Evolutionary conservation across 78 protist species (phyloP), one percentile per base, ranked within the genome.

Genomic region (Monosiga brevicollis): DNA sequence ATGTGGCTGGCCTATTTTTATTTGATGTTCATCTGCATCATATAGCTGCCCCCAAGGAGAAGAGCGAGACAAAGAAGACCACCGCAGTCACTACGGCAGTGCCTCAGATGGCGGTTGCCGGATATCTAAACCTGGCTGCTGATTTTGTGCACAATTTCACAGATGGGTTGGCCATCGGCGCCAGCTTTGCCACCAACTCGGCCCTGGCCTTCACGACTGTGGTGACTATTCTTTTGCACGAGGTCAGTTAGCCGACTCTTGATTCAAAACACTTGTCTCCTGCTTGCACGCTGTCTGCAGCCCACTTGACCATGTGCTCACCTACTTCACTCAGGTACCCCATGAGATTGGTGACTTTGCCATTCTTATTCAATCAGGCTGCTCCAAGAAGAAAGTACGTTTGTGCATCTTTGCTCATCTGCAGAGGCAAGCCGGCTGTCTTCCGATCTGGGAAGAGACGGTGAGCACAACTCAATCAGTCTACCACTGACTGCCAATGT

Each of bases 331-430:
- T n/a, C n/a, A n/a, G n/a, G 75, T 90, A 1, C 94, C 94, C 40
- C 94, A 91, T 37, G 94, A 91, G 88, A 32, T 91, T 10, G 91
- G 92, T 43, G 94, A 91, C 88, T 84, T 38, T 38, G 91, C 88
- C 10, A 75, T 91, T 55, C 81, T 91, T n/a, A 26, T 91, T 32
- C 84, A n/a, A 6, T 25, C 85, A 2, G 94, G 94, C 22, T 62
- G 79, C 42, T 1, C 87, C 11, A 62, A 37, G 42, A 20, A 2
- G 15, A 49, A 49, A 15, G 62, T 49, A 15, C 15, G 83, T 79
- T 0, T 0, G 83, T 42, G 54, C 26, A 73, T 73, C 36, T 11
- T 73, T 73, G n/a, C n/a, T n/a, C n/a, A n/a, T n/a, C n/a, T n/a
- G n/a, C n/a, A n/a, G n/a, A n/a, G n/a, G n/a, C n/a, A n/a, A n/a